phyloP scores from a whole-genome alignment of 805 yeast genomes.

The Candida hispaniensis region DNA sequence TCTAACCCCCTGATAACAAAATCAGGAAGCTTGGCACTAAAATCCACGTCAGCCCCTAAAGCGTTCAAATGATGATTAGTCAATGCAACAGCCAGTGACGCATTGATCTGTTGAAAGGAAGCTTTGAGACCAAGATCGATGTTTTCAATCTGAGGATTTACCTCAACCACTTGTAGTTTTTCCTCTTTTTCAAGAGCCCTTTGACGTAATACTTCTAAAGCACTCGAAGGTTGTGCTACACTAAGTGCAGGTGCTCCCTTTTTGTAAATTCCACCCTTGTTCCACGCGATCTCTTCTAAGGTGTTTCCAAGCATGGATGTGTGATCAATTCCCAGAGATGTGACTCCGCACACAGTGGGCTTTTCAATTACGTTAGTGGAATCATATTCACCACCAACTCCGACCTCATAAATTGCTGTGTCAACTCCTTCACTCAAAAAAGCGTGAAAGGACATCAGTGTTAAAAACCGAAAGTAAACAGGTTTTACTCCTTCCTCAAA shows the following conservation, averaged over 20 bases:
- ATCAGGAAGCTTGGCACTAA: constrained; percentile 19
- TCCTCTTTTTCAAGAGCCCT: constrained; percentile 59
- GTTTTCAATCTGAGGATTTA: constrained; percentile 32
- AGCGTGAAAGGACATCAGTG: constrained; percentile 82
- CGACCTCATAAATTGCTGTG: constrained; percentile 93
- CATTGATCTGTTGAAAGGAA: constrained; percentile 73
- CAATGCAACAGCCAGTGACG: constrained; percentile 72
- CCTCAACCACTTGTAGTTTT: constrained; percentile 40
- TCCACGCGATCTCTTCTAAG: constrained; percentile 86
- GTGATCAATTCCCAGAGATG: constrained; percentile 88
- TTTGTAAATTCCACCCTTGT: constrained; percentile 90
- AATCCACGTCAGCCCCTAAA: constrained; percentile 3
- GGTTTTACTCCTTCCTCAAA: constrained; percentile 71
- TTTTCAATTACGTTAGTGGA: constrained; percentile 78
- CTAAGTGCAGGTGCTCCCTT: constrained; percentile 52
- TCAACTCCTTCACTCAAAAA: constrained; percentile 83
- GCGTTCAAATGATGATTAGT: constrained; percentile 41
- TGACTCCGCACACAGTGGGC: constrained; percentile 79
- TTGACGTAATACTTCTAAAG: constrained; percentile 40
- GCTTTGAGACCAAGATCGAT: constrained; percentile 38
- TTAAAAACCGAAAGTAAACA: constrained; percentile 83
- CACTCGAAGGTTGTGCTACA: constrained; percentile 48
- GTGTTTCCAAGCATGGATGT: constrained; percentile 78
- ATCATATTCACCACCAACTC: constrained; percentile 96
- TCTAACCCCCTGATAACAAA: constrained; percentile 43